Conservation (phyloP, 1,139 yeast genomes). For the Taiozyma sp. region DNA sequence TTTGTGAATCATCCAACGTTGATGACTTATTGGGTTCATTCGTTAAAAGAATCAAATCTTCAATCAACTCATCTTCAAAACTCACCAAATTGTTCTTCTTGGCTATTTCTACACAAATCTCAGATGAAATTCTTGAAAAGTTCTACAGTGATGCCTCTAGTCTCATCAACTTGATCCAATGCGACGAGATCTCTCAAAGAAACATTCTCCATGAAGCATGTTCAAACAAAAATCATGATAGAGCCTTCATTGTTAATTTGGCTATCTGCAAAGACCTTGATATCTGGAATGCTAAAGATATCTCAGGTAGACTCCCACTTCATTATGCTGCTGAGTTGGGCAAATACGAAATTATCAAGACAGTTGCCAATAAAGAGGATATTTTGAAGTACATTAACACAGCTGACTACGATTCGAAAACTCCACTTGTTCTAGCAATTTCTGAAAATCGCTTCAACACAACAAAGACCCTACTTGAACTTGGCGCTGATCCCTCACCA, state of each 20-base stretch:
- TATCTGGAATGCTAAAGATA: slow-evolving; percentile 35
- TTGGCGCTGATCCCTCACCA: slow-evolving; percentile 56
- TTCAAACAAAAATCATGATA: slow-evolving; percentile 28
- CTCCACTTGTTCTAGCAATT: slow-evolving; percentile 79
- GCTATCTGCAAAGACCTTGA: slow-evolving; percentile 17
- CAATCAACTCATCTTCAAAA: slow-evolving; percentile 37
- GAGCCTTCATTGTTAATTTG: slow-evolving; percentile 28
- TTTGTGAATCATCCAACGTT: slow-evolving; percentile 38
- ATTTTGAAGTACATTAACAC: slow-evolving; percentile 20
- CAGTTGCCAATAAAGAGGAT: slow-evolving; percentile 28
- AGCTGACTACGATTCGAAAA: slow-evolving; percentile 67
- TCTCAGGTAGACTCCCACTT: slow-evolving; percentile 75
- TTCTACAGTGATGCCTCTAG: slow-evolving; percentile 31
- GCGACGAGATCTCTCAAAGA: slow-evolving; percentile 36
- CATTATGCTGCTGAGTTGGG: slow-evolving; percentile 84
- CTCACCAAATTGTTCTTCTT: slow-evolving; percentile 61
- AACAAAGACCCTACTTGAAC: slow-evolving; percentile 32
- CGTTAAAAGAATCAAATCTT: slow-evolving; percentile 40
- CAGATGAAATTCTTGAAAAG: slow-evolving; percentile 34
- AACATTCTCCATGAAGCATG: slow-evolving; percentile 35
- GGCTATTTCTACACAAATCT: slow-evolving; percentile 44
- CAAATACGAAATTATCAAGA: slow-evolving; percentile 41
- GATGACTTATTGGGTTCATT: slow-evolving; percentile 38
- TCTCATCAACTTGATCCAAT: slow-evolving; percentile 31
- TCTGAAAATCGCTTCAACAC: slow-evolving; percentile 58